Evolutionary conservation across 176 grass and related monocot species (phyloP).

Genomic region (Otatea glauca): DNA sequence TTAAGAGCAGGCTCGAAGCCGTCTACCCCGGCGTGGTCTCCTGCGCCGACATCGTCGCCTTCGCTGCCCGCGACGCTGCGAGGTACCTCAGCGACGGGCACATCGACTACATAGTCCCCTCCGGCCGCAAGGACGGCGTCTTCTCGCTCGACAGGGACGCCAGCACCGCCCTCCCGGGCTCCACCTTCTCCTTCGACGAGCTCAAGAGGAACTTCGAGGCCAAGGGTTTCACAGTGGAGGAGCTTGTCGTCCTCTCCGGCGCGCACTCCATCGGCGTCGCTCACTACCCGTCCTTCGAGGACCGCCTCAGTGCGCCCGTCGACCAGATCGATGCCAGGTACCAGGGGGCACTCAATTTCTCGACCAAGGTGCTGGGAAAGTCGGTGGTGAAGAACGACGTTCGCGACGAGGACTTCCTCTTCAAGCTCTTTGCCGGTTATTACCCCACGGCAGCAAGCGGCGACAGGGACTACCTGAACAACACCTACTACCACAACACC

Average conservation of each 20-base stretch:
- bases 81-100: conserved; percentile 37
- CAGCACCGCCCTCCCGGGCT: conserved; percentile 20
- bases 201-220: conserved; percentile 30
- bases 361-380: not conserved
- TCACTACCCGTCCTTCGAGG: conserved; percentile 45
- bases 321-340: not conserved
- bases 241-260: conserved; percentile 62
- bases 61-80: conserved; percentile 50
- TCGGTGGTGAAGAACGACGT: not conserved
- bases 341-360: not conserved
- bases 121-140: conserved; percentile 61
- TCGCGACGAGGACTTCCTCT: not conserved
- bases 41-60: conserved; percentile 65
- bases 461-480: conserved; percentile 11
- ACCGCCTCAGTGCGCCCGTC: conserved; percentile 37
- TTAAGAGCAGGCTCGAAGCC: conserved; percentile 11
- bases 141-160: conserved; percentile 24
- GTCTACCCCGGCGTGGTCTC: conserved; percentile 34
- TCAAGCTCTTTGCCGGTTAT: conserved; percentile 16
- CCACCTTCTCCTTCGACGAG: conserved; percentile 21
- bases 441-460: not conserved
- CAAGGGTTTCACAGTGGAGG: conserved; percentile 39
- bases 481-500: conserved; percentile 51
- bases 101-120: conserved; percentile 37
- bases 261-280: conserved; percentile 62